Evolutionary conservation across 2,329 filamentous ascomycete species (phyloP).

Genomic region (Dothidotthia symphoricarpi): DNA sequence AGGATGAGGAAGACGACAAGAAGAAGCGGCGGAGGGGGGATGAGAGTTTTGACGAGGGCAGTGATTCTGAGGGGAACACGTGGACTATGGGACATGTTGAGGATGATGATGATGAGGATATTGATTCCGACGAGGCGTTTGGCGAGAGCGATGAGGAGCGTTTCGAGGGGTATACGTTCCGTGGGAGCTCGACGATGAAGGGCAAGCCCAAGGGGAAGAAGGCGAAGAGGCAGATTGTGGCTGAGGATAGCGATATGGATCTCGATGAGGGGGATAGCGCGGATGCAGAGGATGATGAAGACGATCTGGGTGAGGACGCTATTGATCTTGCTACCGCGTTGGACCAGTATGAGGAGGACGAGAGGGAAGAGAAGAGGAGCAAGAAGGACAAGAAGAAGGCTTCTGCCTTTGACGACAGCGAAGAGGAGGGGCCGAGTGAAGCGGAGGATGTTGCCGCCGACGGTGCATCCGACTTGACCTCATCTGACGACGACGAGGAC

Average conservation of each 20-base stretch:
- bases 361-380: slow-evolving; percentile 27
- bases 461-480: slow-evolving; percentile 52
- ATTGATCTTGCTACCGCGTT: slow-evolving; percentile 63
- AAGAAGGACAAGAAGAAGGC: slow-evolving; percentile 44
- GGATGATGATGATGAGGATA: slow-evolving; percentile 65
- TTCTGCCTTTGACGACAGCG: slow-evolving; percentile 48
- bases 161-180: slow-evolving; percentile 73
- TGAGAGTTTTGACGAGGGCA: slow-evolving; percentile 68
- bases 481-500: slow-evolving; percentile 46
- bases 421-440: slow-evolving; percentile 53
- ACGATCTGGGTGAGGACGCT: slow-evolving; percentile 62
- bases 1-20: slow-evolving; percentile 27
- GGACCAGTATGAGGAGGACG: slow-evolving; percentile 48
- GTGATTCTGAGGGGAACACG: slow-evolving; percentile 80
- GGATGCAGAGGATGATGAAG: slow-evolving; percentile 55
- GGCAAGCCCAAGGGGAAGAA: slow-evolving; percentile 44
- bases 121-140: slow-evolving; percentile 80
- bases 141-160: slow-evolving; percentile 83
- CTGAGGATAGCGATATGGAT: slow-evolving; percentile 44
- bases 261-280: slow-evolving; percentile 49
- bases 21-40: slow-evolving; percentile 37
- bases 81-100: slow-evolving; percentile 75
- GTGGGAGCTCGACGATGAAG: slow-evolving; percentile 56
- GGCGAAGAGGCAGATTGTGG: slow-evolving; percentile 29
- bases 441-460: slow-evolving; percentile 47